Percentiles rank a stretch among this genome's conserved stretches.
These are phyloP conservation scores for Melaleuca alternifolia DNA, from an alignment of 345 rosid species.

Conservation along the genomic window DNA sequence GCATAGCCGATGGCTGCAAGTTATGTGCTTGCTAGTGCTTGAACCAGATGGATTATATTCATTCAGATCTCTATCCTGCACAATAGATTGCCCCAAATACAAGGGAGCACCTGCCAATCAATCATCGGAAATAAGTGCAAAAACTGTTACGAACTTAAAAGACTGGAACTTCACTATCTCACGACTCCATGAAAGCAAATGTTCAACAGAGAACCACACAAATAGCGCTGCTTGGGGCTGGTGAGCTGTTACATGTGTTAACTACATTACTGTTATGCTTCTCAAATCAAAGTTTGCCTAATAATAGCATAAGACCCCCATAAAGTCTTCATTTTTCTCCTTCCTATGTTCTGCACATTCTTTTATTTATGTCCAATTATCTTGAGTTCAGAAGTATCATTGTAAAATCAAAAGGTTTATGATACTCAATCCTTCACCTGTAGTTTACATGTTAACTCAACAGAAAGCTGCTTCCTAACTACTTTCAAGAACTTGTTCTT, in stretches of 20 bases:
- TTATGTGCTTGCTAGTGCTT: constrained; percentile 55
- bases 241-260: not conserved
- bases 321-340: not conserved
- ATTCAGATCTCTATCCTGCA: constrained; percentile 84
- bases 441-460: not conserved
- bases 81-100: constrained; percentile 85
- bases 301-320: not conserved
- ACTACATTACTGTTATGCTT: not conserved
- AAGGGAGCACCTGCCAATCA: constrained; percentile 99
- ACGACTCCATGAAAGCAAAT: not conserved
- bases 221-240: not conserved
- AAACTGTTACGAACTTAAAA: constrained; percentile 38
- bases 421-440: not conserved
- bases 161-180: not conserved
- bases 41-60: constrained; percentile 68
- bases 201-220: not conserved
- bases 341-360: not conserved
- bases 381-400: not conserved
- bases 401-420: not conserved
- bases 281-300: not conserved
- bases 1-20: constrained; percentile 74
- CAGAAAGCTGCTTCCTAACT: not conserved
- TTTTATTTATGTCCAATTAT: not conserved
- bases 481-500: not conserved
- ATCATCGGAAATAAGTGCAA: constrained; percentile 83